Conservation (phyloP, 2,329 filamentous ascomycete genomes). For the Orbilia blumenaviensis region DNA sequence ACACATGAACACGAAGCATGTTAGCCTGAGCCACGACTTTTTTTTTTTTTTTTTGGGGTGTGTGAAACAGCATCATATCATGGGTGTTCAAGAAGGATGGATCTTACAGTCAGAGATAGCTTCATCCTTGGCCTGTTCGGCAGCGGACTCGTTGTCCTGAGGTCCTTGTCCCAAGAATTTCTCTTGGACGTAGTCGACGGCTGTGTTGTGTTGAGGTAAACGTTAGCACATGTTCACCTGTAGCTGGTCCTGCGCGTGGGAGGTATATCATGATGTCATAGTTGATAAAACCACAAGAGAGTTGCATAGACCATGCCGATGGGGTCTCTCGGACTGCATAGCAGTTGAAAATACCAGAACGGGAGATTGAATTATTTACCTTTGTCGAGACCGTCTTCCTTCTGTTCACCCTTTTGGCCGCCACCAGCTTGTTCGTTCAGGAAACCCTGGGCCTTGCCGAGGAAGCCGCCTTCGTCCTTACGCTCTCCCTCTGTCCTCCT, state of each 20-base stretch:
- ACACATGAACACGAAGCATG: neutral
- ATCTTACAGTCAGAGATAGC: constrained; percentile 72
- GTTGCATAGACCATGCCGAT: neutral
- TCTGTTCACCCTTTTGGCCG: constrained; percentile 78
- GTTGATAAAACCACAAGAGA: neutral
- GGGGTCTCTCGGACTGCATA: neutral
- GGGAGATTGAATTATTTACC: constrained; percentile 63
- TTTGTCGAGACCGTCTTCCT: constrained; percentile 84
- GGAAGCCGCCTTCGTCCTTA: constrained; percentile 61
- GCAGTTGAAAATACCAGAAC: neutral
- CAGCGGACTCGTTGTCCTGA: constrained; percentile 76
- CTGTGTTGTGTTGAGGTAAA: constrained; percentile 62
- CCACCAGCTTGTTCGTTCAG: constrained; percentile 77
- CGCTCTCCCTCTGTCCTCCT: constrained; percentile 49
- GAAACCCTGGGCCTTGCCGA: constrained; percentile 58
- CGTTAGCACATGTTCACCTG: constrained; percentile 19
- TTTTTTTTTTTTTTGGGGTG: no score
- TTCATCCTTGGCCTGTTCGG: constrained; percentile 86
- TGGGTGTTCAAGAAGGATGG: neutral
- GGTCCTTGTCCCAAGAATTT: constrained; percentile 74
- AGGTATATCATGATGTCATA: constrained; percentile 9
- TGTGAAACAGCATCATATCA: neutral
- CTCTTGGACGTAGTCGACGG: constrained; percentile 80
- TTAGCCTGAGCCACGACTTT: neutral
- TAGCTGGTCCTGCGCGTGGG: neutral